Evolutionary conservation across 2,329 filamentous ascomycete species (phyloP).

Genomic region (Beauveria sp.): DNA sequence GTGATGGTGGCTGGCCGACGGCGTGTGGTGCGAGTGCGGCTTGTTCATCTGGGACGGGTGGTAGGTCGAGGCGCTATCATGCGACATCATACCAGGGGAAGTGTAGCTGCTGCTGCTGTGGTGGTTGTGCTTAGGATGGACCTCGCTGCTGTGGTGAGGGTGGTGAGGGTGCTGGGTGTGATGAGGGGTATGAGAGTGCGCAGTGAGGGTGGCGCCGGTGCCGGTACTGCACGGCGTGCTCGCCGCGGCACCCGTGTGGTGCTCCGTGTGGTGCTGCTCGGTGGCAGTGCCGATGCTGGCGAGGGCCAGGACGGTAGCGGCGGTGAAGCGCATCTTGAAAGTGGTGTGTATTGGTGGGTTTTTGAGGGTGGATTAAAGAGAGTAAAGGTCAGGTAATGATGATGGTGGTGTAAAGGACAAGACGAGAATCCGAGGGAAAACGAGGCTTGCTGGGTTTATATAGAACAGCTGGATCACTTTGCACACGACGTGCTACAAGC

Average conservation of each 20-base stretch:
- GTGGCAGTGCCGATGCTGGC: constrained; percentile 24
- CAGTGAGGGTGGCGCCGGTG: neutral
- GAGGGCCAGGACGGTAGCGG: constrained; percentile 5
- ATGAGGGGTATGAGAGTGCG: neutral
- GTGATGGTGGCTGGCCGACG: neutral
- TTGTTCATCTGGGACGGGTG: too few species aligned
- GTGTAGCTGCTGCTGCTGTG: neutral
- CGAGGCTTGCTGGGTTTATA: neutral
- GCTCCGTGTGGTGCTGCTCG: neutral
- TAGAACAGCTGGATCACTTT: neutral
- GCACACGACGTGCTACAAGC: neutral
- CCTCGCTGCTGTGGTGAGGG: neutral
- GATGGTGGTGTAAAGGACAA: neutral
- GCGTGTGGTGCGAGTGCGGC: neutral
- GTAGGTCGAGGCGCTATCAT: too few species aligned
- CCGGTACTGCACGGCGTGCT: neutral
- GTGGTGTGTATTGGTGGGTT: neutral
- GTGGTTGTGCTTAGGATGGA: too few species aligned
- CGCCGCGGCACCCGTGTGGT: neutral
- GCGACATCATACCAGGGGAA: too few species aligned
- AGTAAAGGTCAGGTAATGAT: neutral
- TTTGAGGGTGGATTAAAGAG: neutral
- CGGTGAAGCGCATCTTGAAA: constrained; percentile 6
- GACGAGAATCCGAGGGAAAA: neutral
- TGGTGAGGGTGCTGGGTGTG: neutral